These are phyloP conservation scores for Isochrysis galbana DNA, from an alignment of 78 protist genomes.

Conservation along the genomic window DNA sequence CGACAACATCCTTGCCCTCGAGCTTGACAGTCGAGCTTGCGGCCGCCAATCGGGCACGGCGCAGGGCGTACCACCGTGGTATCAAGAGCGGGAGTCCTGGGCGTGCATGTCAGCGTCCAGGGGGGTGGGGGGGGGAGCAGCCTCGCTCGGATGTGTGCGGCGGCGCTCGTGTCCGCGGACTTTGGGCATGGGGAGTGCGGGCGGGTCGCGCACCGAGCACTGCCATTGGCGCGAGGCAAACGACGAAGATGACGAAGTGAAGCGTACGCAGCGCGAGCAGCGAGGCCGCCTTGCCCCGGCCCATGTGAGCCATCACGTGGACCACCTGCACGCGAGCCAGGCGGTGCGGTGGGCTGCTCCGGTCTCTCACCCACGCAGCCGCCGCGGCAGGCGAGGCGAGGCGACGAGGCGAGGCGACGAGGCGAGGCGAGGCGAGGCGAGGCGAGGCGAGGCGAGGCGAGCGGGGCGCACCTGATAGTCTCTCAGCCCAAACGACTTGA, in stretches of 20 bases:
- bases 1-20: constrained; percentile 40
- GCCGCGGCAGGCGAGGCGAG: no score
- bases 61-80: not conserved
- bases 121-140: not conserved
- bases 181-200: not conserved
- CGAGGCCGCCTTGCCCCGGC: not conserved
- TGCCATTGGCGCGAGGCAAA: not conserved
- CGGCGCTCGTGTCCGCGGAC: not conserved
- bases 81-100: not conserved
- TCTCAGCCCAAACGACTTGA: not conserved
- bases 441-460: not conserved
- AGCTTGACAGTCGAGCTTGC: not conserved
- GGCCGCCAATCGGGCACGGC: not conserved
- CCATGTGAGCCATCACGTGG: no score
- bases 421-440: no score
- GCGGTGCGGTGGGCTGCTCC: no score
- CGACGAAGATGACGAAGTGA: not conserved
- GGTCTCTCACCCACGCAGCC: no score
- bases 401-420: no score
- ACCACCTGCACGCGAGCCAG: no score
- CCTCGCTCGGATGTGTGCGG: not conserved
- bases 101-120: not conserved
- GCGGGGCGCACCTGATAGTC: constrained; percentile 16
- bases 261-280: not conserved
- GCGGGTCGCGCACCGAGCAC: not conserved